Evolutionary conservation across 2,329 filamentous ascomycete species (phyloP).

Genomic region (Pseudopyrenochaeta lycopersici): DNA sequence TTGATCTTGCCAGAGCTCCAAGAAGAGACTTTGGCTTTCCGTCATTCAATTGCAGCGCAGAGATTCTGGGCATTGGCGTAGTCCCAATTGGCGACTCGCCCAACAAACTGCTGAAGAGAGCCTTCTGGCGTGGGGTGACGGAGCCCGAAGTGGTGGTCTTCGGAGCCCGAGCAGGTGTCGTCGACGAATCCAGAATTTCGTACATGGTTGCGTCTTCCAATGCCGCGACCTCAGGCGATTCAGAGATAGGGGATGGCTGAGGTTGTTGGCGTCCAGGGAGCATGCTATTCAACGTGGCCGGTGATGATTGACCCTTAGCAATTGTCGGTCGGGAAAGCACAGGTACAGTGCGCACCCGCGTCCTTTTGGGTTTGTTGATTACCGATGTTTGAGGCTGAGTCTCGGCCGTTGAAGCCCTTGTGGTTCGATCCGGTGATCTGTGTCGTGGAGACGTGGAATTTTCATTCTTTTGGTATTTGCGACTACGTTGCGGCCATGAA

Average conservation of each 20-base stretch:
- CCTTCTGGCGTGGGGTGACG: slow-evolving; percentile 47
- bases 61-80: slow-evolving; percentile 45
- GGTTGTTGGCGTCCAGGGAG: slow-evolving; percentile 30
- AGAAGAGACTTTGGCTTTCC: slow-evolving; percentile 28
- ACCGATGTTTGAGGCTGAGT: slow-evolving; percentile 5
- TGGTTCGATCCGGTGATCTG: background rate
- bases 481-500: slow-evolving; percentile 25
- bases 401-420: background rate
- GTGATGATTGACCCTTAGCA: slow-evolving; percentile 43
- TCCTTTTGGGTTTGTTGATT: slow-evolving; percentile 38
- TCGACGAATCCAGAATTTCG: slow-evolving; percentile 36
- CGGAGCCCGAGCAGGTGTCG: slow-evolving; percentile 26
- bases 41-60: slow-evolving; percentile 40
- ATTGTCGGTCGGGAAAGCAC: slow-evolving; percentile 22
- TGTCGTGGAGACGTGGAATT: slow-evolving; percentile 25
- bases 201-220: slow-evolving; percentile 48
- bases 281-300: slow-evolving; percentile 44
- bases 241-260: slow-evolving; percentile 22
- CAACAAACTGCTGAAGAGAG: slow-evolving; percentile 44
- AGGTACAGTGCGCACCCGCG: slow-evolving; percentile 34
- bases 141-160: slow-evolving; percentile 32
- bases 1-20: slow-evolving; percentile 38
- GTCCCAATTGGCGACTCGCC: slow-evolving; percentile 33
- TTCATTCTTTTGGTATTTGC: slow-evolving; percentile 39
- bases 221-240: slow-evolving; percentile 18